A percentile compares a stretch with the other conserved stretches of the same genome.
These are phyloP conservation scores for Hyphopichia homilentoma DNA, from an alignment of 805 yeast species.

Conservation along the genomic window DNA sequence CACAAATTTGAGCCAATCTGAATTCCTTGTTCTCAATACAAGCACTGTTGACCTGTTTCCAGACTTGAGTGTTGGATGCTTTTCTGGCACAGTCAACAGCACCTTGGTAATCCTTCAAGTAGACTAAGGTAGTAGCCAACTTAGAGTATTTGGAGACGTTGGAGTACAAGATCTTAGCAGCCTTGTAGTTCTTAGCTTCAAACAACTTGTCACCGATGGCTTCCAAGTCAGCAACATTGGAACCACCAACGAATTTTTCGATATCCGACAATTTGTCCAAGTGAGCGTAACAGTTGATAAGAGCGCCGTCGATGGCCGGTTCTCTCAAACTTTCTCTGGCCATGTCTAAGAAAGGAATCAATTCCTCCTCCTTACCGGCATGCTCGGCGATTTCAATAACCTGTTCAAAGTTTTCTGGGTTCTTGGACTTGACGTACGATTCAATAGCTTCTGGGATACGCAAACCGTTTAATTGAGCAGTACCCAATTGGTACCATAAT, in stretches of 20 bases:
- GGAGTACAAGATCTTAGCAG: slow-evolving; percentile 84
- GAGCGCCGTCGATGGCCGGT: slow-evolving; percentile 88
- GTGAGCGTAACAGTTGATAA: slow-evolving; percentile 82
- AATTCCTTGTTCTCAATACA: slow-evolving; percentile 94
- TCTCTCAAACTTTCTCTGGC: slow-evolving; percentile 91
- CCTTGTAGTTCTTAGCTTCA: slow-evolving; percentile 77
- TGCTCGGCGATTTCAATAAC: slow-evolving; percentile 93
- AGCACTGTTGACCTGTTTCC: slow-evolving; percentile 97
- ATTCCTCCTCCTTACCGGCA: slow-evolving; percentile 94
- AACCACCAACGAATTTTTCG: slow-evolving; percentile 75
- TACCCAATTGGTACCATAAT: slow-evolving; percentile 93
- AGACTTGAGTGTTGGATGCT: slow-evolving; percentile 87
- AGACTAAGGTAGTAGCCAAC: slow-evolving; percentile 94
- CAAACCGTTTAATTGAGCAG: slow-evolving; percentile 91
- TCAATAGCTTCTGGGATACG: slow-evolving; percentile 88
- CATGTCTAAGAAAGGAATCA: slow-evolving; percentile 80
- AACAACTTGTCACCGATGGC: slow-evolving; percentile 88
- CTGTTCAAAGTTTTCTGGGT: slow-evolving; percentile 83
- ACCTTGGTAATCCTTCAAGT: slow-evolving; percentile 85
- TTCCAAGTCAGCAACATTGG: slow-evolving; percentile 92
- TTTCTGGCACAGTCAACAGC: slow-evolving; percentile 99
- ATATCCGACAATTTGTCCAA: slow-evolving; percentile 73
- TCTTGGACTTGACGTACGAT: slow-evolving; percentile 88
- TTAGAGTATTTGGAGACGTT: slow-evolving; percentile 92
- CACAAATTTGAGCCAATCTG: slow-evolving; percentile 97